Evolutionary conservation across 257 asterid species (phyloP), one percentile per base, ranked within the genome.

Genomic region (Phtheirospermum japonicum): DNA sequence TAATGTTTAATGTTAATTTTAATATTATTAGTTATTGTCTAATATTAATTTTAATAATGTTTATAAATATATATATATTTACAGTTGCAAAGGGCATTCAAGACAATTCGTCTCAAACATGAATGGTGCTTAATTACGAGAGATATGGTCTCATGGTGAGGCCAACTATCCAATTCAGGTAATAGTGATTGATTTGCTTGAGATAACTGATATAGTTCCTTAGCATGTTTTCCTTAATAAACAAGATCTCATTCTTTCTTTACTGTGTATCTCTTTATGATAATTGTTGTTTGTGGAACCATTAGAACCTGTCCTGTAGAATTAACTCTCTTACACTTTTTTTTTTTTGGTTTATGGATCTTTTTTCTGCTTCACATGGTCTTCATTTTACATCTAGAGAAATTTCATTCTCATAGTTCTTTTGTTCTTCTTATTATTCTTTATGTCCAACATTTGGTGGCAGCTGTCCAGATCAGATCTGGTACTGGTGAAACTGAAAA

Each of bases 141-240:
- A 85, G 99, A 80, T 83, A 93, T 61, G 99, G 99, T 70, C 96
- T 93, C 76, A 77, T 93, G 90, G 78, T 80, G 73, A 79, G 95
- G 71, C 99, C 99, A 32, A 79, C 95, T 11, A 30, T 93, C 71
- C 97, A 89, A 66, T 67, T 87, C 69, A 87, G 97, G 99, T 93
- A 66, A 9, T 54, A 40, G 61, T 68, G 26, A 51, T 66, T 75
- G 51, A 28, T 34, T 16, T 26, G 5, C 50, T 37, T 34, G 34
- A 37, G 34, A 10, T 68, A 13, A 48, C 42, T 50, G 4, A 43
- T 51, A 59, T 13, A 4, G 40, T 59, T 53, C 28, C 36, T 34
- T 56, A 32, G 19, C 36, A 20, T 57, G 40, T 42, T 43, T 51
- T 59, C 30, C 57, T 52, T 32, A 43, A 61, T 48, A 59, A 30